A percentile compares a stretch with the other conserved stretches of the same genome.
Evolutionary conservation across 2,329 filamentous ascomycete species (phyloP).

Genomic region (Aureobasidium pullulans): DNA sequence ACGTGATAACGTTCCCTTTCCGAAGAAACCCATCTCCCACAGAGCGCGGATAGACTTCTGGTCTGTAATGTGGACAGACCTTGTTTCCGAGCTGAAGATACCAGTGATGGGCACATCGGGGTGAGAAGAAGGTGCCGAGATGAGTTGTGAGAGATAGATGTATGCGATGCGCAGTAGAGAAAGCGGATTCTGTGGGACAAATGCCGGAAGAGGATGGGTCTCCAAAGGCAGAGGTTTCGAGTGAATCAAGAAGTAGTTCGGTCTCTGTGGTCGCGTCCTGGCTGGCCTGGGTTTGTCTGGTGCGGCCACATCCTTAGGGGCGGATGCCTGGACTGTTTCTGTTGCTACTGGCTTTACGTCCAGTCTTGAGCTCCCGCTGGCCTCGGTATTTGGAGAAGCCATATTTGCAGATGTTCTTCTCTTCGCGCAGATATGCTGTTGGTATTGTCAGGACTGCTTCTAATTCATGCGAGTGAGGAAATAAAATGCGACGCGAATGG

Average conservation of each 20-base stretch:
- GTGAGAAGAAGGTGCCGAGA: constrained; percentile 54
- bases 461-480: too few species aligned
- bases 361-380: not conserved
- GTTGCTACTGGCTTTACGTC: not conserved
- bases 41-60: constrained; percentile 66
- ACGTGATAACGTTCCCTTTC: constrained; percentile 84
- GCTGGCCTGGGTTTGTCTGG: constrained; percentile 19
- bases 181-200: constrained; percentile 87
- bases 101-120: constrained; percentile 60
- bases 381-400: not conserved
- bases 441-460: not conserved
- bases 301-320: constrained; percentile 6
- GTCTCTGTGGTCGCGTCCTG: constrained; percentile 22
- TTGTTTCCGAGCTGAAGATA: constrained; percentile 72
- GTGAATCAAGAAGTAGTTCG: constrained; percentile 72
- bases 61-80: constrained; percentile 78
- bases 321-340: not conserved
- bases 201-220: constrained; percentile 74
- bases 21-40: constrained; percentile 97
- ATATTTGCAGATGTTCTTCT: not conserved
- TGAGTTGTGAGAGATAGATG: constrained; percentile 45
- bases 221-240: constrained; percentile 70
- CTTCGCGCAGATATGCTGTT: too few species aligned
- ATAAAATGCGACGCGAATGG: too few species aligned
- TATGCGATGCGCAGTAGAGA: constrained; percentile 76